Conservation (phyloP, 139 green algal species). For the Closterium sp. region DNA sequence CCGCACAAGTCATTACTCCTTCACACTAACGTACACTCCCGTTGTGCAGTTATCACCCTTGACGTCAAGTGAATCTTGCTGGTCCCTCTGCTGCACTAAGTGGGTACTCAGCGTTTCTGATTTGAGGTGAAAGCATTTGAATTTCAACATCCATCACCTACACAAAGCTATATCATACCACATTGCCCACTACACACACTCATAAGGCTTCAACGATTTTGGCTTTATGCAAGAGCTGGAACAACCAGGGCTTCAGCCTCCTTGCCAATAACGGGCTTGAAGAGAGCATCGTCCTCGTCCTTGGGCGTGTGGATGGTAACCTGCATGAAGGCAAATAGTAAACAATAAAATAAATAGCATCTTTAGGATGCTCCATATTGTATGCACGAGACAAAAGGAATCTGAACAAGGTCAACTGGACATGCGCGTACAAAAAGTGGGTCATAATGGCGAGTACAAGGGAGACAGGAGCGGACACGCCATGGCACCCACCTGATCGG, state of each 20-base stretch:
- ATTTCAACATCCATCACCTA: not conserved
- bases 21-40: no score
- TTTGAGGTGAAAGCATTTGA: not conserved
- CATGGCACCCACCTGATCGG: conserved; percentile 77
- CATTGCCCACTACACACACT: no score
- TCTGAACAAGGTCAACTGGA: no score
- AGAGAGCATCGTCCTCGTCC: conserved; percentile 67
- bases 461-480: no score
- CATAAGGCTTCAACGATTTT: not conserved
- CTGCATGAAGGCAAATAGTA: not conserved
- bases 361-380: not conserved
- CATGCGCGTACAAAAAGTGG: not conserved
- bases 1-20: no score
- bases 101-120: no score
- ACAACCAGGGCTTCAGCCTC: conserved; percentile 18
- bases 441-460: not conserved
- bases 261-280: conserved; percentile 43
- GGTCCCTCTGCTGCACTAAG: no score
- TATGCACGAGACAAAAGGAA: no score
- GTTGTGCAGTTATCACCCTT: no score
- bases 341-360: not conserved
- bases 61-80: no score
- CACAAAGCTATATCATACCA: not conserved
- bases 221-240: not conserved
- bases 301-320: conserved; percentile 82